Base-by-base conservation (phyloP, 495 filamentous ascomycete species). In the Thozetella sp. region DNA sequence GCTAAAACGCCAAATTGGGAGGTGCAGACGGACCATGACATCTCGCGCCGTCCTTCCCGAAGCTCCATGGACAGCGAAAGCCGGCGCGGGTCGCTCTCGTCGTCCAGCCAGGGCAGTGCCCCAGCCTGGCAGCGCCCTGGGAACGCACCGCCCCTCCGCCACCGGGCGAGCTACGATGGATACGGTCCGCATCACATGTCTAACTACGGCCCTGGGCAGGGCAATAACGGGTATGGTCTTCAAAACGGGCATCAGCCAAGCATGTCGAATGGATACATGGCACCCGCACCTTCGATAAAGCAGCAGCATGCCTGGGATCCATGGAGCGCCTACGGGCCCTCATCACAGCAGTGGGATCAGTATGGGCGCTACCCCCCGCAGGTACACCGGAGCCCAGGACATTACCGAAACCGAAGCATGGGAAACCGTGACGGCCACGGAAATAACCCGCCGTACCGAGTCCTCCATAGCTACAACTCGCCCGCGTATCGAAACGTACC, bases 401-500 rank as follows among this genome's bases (percentile, higher is more conserved):
- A 78, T 56, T 40, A 66, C 52, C 72, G 77, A 15, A 73, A 74
- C 56, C 71, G 69, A 51, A 80, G 78, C 57, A 68, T 61, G 66
- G 70, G 57, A 59, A 64, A 45, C 59, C 67, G 57, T 15, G 51
- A 17, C 27, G 58, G 23, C 0, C 48, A 57, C 17, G 61, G 60
- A 27, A 22, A 48, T 19, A 63, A 68, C 19, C 57, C 62, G 17
- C 78, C 72, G 12, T 80, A 74, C 51, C 76, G 78, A 9, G 64
- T 79, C 26, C 66, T 81, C 15, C 77, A 81, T 57, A 80, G 77
- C 58, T 81, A 81, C 57, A 78, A 81, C 56, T 79, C 78, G 3
- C 77, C 78, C 6, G 77, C 77, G 13, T 81, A 81, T 57, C 72
- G 75, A 19, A 64, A 72, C 50, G 73, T 64, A 3, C 78, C 78